Percentiles rank a stretch among this genome's conserved stretches.
Conservation (phyloP, 2,329 filamentous ascomycete genomes). For the Colletotrichum eleusines region DNA sequence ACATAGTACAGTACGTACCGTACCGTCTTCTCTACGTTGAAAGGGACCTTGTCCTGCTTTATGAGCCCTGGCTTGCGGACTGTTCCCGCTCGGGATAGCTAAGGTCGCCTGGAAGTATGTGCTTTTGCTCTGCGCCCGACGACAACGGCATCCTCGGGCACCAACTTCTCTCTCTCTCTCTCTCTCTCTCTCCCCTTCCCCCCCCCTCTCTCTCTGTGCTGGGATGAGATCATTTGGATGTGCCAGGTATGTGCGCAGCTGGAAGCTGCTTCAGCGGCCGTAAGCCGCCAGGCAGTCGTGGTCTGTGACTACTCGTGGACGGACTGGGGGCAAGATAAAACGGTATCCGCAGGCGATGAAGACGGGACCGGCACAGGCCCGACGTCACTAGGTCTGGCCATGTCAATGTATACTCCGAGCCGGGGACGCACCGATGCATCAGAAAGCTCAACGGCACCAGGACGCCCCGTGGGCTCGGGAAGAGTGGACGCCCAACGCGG, state of each 20-base stretch:
- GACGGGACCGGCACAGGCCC: slow-evolving; percentile 20
- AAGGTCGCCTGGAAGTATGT: neutral
- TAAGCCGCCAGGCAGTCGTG: neutral
- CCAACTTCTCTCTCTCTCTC: neutral
- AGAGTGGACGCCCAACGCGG: slow-evolving; percentile 33
- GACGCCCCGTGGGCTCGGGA: slow-evolving; percentile 41
- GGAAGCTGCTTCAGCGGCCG: neutral
- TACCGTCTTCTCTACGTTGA: neutral
- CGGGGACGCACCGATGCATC: slow-evolving; percentile 30
- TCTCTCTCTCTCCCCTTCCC: too few relatives aligned
- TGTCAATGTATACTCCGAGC: slow-evolving; percentile 5
- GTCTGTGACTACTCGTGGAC: neutral
- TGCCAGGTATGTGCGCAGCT: neutral
- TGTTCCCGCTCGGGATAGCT: slow-evolving; percentile 14
- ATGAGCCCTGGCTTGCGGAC: slow-evolving; percentile 6
- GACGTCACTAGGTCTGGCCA: slow-evolving; percentile 18
- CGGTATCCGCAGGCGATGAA: neutral
- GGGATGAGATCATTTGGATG: neutral
- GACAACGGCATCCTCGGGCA: neutral
- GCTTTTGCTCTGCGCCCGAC: neutral
- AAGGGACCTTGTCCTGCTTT: slow-evolving; percentile 1
- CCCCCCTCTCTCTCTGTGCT: neutral
- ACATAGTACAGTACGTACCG: slow-evolving; percentile 7
- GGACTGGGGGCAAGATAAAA: neutral
- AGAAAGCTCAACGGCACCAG: slow-evolving; percentile 30